Evolutionary conservation across 768 basidiomycete species (phyloP).

Genomic region (Mrakia hoshinonis): DNA sequence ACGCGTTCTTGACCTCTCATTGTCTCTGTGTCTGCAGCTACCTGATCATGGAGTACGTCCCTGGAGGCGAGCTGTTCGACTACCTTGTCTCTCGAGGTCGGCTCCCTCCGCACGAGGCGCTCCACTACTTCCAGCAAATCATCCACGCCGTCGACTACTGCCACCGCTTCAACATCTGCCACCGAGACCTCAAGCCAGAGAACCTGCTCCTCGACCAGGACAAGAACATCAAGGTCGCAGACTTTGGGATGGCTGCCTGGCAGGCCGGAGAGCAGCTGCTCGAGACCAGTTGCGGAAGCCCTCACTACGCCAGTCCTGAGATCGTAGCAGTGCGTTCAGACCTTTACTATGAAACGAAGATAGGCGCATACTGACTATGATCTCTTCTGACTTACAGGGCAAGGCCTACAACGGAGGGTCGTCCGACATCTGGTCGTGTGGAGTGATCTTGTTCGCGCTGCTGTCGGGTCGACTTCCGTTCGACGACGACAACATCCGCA

Average conservation of each 20-base stretch:
- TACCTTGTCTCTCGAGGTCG: constrained; percentile 72
- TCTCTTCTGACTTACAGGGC: constrained; percentile 45
- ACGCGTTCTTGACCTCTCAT: not conserved
- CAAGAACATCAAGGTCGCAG: constrained; percentile 85
- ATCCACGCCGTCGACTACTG: constrained; percentile 85
- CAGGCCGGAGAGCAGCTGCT: constrained; percentile 70
- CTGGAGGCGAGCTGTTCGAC: constrained; percentile 91
- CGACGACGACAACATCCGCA: constrained; percentile 72
- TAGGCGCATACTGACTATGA: not conserved
- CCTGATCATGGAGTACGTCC: constrained; percentile 88
- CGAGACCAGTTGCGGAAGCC: constrained; percentile 81
- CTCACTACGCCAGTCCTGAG: constrained; percentile 91
- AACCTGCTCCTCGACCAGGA: constrained; percentile 77
- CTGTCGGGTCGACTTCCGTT: constrained; percentile 82
- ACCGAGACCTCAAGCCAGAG: constrained; percentile 90
- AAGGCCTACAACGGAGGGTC: constrained; percentile 71
- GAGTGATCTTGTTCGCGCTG: constrained; percentile 84
- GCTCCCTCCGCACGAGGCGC: constrained; percentile 61
- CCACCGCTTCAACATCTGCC: constrained; percentile 86
- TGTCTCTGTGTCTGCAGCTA: constrained; percentile 44
- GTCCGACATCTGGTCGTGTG: constrained; percentile 97
- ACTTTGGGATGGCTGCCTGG: constrained; percentile 97
- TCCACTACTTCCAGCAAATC: constrained; percentile 86
- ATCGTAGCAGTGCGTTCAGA: constrained; percentile 54
- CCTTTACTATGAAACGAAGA: not conserved